Conservation (phyloP, 352 stramenopile species). For the Pythium biforme region DNA sequence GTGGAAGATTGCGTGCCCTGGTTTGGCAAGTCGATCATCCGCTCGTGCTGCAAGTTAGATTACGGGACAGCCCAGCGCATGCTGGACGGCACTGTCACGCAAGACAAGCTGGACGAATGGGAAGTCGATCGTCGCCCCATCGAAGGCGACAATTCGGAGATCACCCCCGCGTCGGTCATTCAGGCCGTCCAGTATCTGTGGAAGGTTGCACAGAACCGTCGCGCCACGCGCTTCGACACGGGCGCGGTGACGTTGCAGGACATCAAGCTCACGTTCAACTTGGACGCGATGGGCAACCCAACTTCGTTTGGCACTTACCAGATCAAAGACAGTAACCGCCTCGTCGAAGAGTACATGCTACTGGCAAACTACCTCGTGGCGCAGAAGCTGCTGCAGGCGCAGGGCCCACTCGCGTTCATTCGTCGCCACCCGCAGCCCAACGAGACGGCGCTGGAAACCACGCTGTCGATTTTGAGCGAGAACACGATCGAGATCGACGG, state of each 20-base stretch:
- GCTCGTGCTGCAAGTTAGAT: slow-evolving; percentile 95
- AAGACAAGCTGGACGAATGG: slow-evolving; percentile 72
- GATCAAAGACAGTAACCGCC: slow-evolving; percentile 93
- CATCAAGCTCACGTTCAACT: slow-evolving; percentile 92
- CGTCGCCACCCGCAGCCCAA: slow-evolving; percentile 87
- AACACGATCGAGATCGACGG: slow-evolving; percentile 80
- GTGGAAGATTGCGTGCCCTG: slow-evolving; percentile 88
- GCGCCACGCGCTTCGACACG: slow-evolving; percentile 87
- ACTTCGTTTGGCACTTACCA: slow-evolving; percentile 87
- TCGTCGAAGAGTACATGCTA: slow-evolving; percentile 99
- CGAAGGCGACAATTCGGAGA: slow-evolving; percentile 36
- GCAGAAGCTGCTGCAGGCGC: slow-evolving; percentile 90
- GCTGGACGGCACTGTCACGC: slow-evolving; percentile 88
- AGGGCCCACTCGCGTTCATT: slow-evolving; percentile 87
- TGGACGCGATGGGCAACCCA: slow-evolving; percentile 92
- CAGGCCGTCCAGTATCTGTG: slow-evolving; percentile 70
- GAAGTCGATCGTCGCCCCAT: slow-evolving; percentile 50
- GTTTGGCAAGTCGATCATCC: slow-evolving; percentile 98
- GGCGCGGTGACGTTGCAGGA: slow-evolving; percentile 92
- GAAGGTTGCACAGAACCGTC: slow-evolving; percentile 61
- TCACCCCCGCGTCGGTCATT: slow-evolving; percentile 58
- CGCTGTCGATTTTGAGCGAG: slow-evolving; percentile 41
- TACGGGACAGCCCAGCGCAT: slow-evolving; percentile 97
- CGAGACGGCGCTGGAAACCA: slow-evolving; percentile 40
- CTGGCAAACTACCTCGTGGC: slow-evolving; percentile 98